These are phyloP conservation scores for Senna siamea DNA, from an alignment of 306 rosid genomes.

Conservation along the genomic window DNA sequence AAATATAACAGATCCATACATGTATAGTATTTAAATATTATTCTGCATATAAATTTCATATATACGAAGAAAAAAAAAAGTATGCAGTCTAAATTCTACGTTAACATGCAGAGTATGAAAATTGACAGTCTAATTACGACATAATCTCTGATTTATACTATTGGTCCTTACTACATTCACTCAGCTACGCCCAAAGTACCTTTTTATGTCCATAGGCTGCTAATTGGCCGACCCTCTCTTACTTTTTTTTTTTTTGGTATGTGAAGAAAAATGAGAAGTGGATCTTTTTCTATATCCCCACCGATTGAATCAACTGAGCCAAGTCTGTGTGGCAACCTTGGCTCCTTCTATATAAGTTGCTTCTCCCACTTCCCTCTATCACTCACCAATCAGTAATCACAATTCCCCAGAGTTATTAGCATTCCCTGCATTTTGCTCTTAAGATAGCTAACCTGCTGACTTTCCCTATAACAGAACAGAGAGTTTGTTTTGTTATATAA, in stretches of 20 bases:
- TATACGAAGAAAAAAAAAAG: no score
- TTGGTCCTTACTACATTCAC: no score
- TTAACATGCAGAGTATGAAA: neutral
- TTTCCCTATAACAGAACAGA: neutral
- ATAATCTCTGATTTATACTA: neutral
- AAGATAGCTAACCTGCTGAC: no score
- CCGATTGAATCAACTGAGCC: neutral
- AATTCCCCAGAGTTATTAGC: conserved; percentile 3
- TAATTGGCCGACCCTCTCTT: neutral
- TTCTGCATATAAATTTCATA: no score
- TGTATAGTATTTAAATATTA: no score
- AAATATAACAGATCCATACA: no score
- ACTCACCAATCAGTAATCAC: neutral
- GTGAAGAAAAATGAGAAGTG: neutral
- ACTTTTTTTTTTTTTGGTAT: neutral
- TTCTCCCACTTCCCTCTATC: conserved; percentile 12
- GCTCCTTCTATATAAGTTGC: conserved; percentile 31
- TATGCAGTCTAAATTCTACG: no score
- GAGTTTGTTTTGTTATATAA: neutral
- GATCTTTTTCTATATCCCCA: neutral
- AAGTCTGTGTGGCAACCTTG: neutral
- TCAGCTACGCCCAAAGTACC: no score
- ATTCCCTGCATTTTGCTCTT: conserved; percentile 19
- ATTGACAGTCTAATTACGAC: neutral
- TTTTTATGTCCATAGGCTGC: no score